Conservation (phyloP, 768 basidiomycete species). For the Tephrocybe sp. region DNA sequence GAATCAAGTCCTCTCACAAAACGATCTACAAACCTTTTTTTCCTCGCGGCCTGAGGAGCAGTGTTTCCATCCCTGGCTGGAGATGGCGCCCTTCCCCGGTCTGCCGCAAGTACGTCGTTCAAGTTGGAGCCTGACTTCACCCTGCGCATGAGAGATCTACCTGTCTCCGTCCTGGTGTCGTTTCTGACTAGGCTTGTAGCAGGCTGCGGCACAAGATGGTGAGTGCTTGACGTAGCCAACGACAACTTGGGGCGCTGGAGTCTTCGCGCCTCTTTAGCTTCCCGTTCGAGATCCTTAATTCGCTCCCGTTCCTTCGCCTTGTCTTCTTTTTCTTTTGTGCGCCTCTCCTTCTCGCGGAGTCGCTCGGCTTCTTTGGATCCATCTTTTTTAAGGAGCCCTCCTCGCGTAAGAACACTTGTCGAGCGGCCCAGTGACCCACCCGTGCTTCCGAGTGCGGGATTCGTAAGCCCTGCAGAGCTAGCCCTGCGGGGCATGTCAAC, state of each 20-base stretch:
- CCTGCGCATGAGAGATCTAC: slow-evolving; percentile 26
- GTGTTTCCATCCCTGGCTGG: not conserved
- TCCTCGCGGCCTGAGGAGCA: slow-evolving; percentile 19
- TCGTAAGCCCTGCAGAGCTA: slow-evolving; percentile 18
- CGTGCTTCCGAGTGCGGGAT: not conserved
- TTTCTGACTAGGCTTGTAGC: slow-evolving; percentile 7
- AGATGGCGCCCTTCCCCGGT: slow-evolving; percentile 9
- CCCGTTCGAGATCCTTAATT: slow-evolving; percentile 6
- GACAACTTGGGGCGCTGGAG: slow-evolving; percentile 30
- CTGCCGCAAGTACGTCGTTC: slow-evolving; percentile 5
- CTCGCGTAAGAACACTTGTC: slow-evolving; percentile 18
- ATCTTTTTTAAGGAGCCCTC: slow-evolving; percentile 16
- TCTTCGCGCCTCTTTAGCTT: slow-evolving; percentile 16
- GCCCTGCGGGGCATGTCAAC: slow-evolving; percentile 15
- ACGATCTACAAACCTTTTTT: slow-evolving; percentile 33
- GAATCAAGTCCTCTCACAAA: slow-evolving; percentile 28
- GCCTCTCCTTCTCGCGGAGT: slow-evolving; percentile 18
- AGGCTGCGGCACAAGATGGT: slow-evolving; percentile 11
- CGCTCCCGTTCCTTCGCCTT: slow-evolving; percentile 19
- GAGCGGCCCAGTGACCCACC: slow-evolving; percentile 20
- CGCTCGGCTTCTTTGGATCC: slow-evolving; percentile 14
- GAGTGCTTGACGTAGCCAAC: slow-evolving; percentile 22
- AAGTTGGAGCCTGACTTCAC: slow-evolving; percentile 36
- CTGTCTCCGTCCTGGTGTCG: slow-evolving; percentile 13
- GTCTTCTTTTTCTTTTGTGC: slow-evolving; percentile 24